Evolutionary conservation across 2,329 filamentous ascomycete genomes (phyloP).

Genomic region (Colletotrichum trifolii): DNA sequence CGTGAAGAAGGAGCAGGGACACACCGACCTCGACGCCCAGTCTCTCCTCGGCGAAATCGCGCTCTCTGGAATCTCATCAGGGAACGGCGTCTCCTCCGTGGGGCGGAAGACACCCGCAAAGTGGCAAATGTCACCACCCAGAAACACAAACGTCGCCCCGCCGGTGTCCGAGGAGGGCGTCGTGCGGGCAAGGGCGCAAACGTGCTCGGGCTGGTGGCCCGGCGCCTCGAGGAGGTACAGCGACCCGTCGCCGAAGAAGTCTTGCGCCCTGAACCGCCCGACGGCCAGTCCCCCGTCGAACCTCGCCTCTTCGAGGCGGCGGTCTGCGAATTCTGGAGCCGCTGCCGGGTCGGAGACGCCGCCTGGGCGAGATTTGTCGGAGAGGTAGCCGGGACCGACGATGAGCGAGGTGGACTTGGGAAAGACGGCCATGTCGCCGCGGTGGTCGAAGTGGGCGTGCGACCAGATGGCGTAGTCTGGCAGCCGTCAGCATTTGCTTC

Average conservation of each 20-base stretch:
- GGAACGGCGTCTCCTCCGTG: background rate
- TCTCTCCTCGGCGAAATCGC: constrained; percentile 13
- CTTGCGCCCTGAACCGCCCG: constrained; percentile 52
- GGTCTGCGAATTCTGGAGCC: constrained; percentile 35
- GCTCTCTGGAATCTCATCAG: constrained; percentile 14
- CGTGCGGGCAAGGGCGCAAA: constrained; percentile 38
- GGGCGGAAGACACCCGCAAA: constrained; percentile 34
- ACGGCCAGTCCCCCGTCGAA: constrained; percentile 38
- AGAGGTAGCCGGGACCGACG: constrained; percentile 40
- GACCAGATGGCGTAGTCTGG: constrained; percentile 43
- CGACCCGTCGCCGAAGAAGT: constrained; percentile 54
- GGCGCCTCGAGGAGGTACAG: constrained; percentile 53
- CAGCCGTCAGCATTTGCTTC: background rate
- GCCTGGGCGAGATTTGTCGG: constrained; percentile 12
- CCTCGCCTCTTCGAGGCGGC: constrained; percentile 34
- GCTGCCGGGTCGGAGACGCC: constrained; percentile 19
- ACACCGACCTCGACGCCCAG: constrained; percentile 9
- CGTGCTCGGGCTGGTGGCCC: constrained; percentile 39
- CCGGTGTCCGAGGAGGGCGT: constrained; percentile 31
- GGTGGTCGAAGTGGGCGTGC: constrained; percentile 45
- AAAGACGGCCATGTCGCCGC: constrained; percentile 42
- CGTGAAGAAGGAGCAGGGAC: constrained; percentile 30
- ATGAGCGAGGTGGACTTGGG: constrained; percentile 39
- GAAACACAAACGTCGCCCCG: constrained; percentile 38
- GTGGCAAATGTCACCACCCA: constrained; percentile 40